Percentiles rank a stretch among this genome's conserved stretches.
phyloP scores from a whole-genome alignment of 2,329 filamentous ascomycete species.

The Penicillium sp. region DNA sequence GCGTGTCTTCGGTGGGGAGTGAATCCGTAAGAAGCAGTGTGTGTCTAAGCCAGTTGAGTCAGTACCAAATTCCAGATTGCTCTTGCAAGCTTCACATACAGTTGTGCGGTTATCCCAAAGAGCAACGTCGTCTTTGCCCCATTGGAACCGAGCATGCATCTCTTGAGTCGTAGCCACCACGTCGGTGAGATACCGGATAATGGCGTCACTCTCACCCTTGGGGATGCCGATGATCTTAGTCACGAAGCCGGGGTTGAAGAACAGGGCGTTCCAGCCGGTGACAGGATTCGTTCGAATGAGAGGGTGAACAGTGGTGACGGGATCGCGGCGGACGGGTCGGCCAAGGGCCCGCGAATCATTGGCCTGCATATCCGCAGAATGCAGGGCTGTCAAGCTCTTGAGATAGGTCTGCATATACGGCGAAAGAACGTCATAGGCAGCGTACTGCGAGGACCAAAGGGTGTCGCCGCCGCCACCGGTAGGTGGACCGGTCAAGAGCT shows the following conservation, averaged over 20 bases:
- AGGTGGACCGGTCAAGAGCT: constrained; percentile 54
- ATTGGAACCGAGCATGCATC: constrained; percentile 65
- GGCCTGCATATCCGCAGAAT: constrained; percentile 56
- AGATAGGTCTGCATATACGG: constrained; percentile 58
- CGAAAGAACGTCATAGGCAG: constrained; percentile 57
- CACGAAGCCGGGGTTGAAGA: constrained; percentile 60
- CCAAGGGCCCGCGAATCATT: constrained; percentile 50
- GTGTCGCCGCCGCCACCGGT: constrained; percentile 58
- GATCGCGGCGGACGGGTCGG: constrained; percentile 53
- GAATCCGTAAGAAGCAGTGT: constrained; percentile 57
- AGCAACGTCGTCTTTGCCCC: constrained; percentile 64
- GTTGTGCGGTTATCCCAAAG: constrained; percentile 66
- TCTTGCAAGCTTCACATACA: constrained; percentile 34
- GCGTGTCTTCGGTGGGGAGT: constrained; percentile 57
- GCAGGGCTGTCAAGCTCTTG: constrained; percentile 55
- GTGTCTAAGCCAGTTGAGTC: constrained; percentile 41
- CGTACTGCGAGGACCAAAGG: constrained; percentile 59
- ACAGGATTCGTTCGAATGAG: constrained; percentile 60
- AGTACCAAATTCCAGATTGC: not conserved
- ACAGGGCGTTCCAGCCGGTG: constrained; percentile 61
- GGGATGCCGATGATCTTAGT: constrained; percentile 59
- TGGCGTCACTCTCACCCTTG: constrained; percentile 54
- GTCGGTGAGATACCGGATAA: constrained; percentile 54
- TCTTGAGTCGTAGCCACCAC: constrained; percentile 62
- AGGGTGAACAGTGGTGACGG: constrained; percentile 56